A percentile compares a stretch with the other conserved stretches of the same genome.
phyloP scores from a whole-genome alignment of 345 rosid genomes.

The Euphorbia peplus region DNA sequence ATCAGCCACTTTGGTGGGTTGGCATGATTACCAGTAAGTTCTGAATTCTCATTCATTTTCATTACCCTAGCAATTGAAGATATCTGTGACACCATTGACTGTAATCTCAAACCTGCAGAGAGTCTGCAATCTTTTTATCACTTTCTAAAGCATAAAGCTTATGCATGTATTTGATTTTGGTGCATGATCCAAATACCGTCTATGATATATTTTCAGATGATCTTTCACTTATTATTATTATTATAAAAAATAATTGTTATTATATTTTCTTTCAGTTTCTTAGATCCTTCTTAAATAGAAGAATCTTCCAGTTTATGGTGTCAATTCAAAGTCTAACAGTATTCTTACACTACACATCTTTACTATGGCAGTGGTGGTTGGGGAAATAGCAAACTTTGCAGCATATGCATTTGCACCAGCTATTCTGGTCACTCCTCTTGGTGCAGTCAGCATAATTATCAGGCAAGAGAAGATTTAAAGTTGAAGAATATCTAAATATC shows the following conservation, averaged over 20 bases:
- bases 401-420: conserved; percentile 34
- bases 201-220: neutral
- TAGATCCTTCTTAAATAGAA: neutral
- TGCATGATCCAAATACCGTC: neutral
- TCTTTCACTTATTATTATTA: neutral
- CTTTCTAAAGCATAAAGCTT: neutral
- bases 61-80: neutral
- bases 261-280: neutral
- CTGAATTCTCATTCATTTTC: too few species aligned
- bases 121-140: neutral
- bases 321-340: neutral
- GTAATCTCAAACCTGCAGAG: neutral
- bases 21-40: conserved; percentile 28
- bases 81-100: neutral
- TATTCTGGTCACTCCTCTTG: conserved; percentile 31
- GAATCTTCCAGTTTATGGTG: neutral
- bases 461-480: conserved; percentile 12
- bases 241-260: neutral
- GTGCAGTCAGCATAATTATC: conserved; percentile 31
- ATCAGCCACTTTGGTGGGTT: conserved; percentile 29
- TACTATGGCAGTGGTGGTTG: conserved; percentile 25
- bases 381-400: conserved; percentile 29
- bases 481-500: neutral
- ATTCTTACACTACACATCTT: conserved; percentile 24
- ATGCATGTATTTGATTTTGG: neutral